Conservation (phyloP, 1,139 yeast genomes). For the Blastobotrys proliferans region DNA sequence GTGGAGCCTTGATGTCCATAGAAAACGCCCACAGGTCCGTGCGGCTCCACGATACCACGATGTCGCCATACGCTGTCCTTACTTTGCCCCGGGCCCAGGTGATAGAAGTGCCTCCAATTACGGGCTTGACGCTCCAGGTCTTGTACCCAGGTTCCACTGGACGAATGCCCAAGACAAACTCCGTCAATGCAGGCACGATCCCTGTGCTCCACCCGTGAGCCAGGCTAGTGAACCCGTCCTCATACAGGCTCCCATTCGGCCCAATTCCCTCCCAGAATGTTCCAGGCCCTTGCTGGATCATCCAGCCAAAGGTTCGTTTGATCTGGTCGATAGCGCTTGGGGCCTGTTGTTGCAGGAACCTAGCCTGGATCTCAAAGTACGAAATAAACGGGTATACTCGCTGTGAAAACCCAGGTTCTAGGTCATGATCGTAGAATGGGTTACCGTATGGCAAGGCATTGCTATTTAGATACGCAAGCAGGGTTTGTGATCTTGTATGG, state of each 20-base stretch:
- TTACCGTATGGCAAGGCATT: slow-evolving; percentile 2
- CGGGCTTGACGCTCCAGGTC: not conserved
- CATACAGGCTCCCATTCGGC: not conserved
- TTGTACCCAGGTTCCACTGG: slow-evolving; percentile 2
- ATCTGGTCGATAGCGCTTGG: slow-evolving; percentile 1
- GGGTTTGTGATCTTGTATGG: not conserved
- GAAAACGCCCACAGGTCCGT: not conserved
- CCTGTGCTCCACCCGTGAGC: slow-evolving; percentile 4
- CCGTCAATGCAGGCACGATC: not conserved
- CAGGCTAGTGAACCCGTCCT: slow-evolving; percentile 2
- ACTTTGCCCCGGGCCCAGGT: not conserved
- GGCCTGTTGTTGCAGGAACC: not conserved
- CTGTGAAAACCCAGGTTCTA: not conserved
- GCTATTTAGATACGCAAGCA: not conserved
- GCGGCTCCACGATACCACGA: not conserved
- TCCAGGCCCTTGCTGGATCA: not conserved
- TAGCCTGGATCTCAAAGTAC: slow-evolving; percentile 2
- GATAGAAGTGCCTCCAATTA: not conserved
- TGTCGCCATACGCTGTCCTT: slow-evolving; percentile 1
- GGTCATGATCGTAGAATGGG: slow-evolving; percentile 3
- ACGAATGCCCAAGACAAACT: not conserved
- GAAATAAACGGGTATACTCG: slow-evolving; percentile 3
- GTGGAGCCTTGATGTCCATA: not conserved
- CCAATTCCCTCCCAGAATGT: slow-evolving; percentile 7
- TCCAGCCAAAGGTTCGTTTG: slow-evolving; percentile 3